Percentiles rank a stretch among this genome's conserved stretches.
Conservation (phyloP, 2,329 filamentous ascomycete species). For the Simplicillium sp. region DNA sequence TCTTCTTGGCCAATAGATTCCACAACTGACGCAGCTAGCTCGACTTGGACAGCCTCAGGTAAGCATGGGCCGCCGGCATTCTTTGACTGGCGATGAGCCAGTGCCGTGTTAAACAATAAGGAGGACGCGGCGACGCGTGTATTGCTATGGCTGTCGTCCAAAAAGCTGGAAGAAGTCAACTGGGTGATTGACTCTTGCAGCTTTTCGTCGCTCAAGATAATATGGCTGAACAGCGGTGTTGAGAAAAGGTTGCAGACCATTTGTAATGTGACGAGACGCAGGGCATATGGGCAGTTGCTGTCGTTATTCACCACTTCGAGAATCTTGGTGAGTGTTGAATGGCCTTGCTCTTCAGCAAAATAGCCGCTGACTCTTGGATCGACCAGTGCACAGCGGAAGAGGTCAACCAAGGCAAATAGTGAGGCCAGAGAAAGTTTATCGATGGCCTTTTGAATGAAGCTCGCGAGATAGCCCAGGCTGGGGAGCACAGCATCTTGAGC, state of each 20-base stretch:
- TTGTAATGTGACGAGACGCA: slow-evolving; percentile 76
- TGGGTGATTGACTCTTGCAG: slow-evolving; percentile 53
- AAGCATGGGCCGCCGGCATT: slow-evolving; percentile 49
- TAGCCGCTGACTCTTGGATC: slow-evolving; percentile 74
- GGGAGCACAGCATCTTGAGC: slow-evolving; percentile 62
- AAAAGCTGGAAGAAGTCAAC: slow-evolving; percentile 66
- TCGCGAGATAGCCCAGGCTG: slow-evolving; percentile 55
- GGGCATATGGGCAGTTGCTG: slow-evolving; percentile 61
- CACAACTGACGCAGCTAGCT: slow-evolving; percentile 70
- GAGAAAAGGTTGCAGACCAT: slow-evolving; percentile 79
- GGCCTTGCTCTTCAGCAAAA: slow-evolving; percentile 66
- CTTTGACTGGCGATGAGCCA: slow-evolving; percentile 56
- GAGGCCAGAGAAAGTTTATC: slow-evolving; percentile 48
- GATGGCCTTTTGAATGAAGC: slow-evolving; percentile 48
- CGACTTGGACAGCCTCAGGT: slow-evolving; percentile 63
- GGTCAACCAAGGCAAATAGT: slow-evolving; percentile 76
- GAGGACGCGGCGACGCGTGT: slow-evolving; percentile 75
- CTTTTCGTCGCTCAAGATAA: slow-evolving; percentile 42
- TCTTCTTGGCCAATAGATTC: slow-evolving; percentile 58
- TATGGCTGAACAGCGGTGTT: slow-evolving; percentile 58
- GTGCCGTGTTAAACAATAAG: slow-evolving; percentile 73
- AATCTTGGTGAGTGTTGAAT: slow-evolving; percentile 53
- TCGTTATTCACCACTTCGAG: slow-evolving; percentile 49
- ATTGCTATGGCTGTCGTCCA: slow-evolving; percentile 65
- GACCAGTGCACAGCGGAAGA: slow-evolving; percentile 67